These are phyloP conservation scores for Backusella westeae DNA, from an alignment of 192 early-diverging fungal genomes.

Conservation along the genomic window DNA sequence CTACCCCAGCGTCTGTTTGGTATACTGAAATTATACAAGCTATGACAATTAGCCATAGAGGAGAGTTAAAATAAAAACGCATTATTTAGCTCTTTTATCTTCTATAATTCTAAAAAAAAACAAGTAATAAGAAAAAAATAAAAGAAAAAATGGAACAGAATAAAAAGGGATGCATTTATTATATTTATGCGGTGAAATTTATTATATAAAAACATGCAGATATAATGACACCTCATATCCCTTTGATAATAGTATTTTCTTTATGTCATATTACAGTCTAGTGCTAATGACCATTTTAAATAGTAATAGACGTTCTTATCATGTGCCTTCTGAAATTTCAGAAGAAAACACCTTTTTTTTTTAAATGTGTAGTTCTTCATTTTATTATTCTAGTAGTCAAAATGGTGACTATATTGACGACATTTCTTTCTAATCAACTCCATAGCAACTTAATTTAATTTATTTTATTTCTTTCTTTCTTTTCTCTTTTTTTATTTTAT, in stretches of 20 bases:
- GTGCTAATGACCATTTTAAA: background rate
- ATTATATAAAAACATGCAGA: background rate
- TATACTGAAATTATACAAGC: background rate
- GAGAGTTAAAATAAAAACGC: background rate
- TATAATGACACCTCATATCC: background rate
- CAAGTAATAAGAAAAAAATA: background rate
- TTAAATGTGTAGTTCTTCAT: background rate
- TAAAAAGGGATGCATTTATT: constrained; percentile 1
- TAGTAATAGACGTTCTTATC: background rate
- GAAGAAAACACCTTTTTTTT: background rate
- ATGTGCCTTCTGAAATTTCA: background rate
- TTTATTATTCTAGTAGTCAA: background rate
- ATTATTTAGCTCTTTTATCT: background rate
- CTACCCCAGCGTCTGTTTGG: background rate
- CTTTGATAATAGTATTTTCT: background rate
- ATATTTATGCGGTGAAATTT: background rate
- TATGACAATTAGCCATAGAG: background rate
- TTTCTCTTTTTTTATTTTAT: background rate
- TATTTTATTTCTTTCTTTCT: background rate
- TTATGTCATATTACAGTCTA: background rate
- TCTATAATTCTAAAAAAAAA: background rate
- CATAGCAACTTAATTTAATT: background rate
- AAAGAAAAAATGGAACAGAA: background rate
- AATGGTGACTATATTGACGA: background rate
- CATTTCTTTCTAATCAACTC: background rate